These are phyloP conservation scores for Talaromyces adpressus DNA, from an alignment of 495 filamentous ascomycete species.

Conservation along the genomic window DNA sequence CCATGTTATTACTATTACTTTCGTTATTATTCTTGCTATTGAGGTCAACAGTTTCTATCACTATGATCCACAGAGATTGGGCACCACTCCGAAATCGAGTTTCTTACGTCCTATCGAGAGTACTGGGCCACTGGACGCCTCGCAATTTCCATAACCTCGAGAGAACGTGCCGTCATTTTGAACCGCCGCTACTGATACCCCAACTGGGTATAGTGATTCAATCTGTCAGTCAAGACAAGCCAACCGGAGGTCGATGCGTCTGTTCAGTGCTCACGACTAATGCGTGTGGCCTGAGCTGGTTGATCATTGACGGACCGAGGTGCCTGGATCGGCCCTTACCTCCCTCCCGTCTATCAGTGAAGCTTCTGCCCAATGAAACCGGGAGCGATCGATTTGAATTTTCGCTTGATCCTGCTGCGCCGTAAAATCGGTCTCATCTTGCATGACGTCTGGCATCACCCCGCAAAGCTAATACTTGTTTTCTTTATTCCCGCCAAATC, in stretches of 20 bases:
- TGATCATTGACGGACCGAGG: slow-evolving; percentile 9
- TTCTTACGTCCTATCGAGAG: background rate
- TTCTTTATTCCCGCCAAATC: background rate
- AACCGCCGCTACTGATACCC: background rate
- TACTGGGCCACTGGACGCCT: background rate
- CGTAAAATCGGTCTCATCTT: slow-evolving; percentile 4
- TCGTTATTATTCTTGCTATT: background rate
- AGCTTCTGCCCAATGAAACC: slow-evolving; percentile 5
- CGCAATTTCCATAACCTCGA: background rate
- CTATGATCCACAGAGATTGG: background rate
- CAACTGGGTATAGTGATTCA: background rate
- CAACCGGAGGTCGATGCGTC: slow-evolving; percentile 1
- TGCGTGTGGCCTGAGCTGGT: background rate
- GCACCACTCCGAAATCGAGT: background rate
- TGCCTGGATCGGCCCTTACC: slow-evolving; percentile 11
- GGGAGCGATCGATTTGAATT: background rate
- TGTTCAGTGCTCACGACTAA: background rate
- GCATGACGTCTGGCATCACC: background rate
- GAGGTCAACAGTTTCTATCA: background rate
- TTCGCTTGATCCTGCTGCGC: slow-evolving; percentile 2
- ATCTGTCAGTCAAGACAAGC: background rate
- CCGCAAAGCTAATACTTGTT: background rate
- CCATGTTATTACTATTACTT: background rate
- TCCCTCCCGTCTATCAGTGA: slow-evolving; percentile 7
- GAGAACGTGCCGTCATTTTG: background rate